Evolutionary conservation across 2,329 filamentous ascomycete species (phyloP).

Genomic region (Ascocoryne sarcoides): DNA sequence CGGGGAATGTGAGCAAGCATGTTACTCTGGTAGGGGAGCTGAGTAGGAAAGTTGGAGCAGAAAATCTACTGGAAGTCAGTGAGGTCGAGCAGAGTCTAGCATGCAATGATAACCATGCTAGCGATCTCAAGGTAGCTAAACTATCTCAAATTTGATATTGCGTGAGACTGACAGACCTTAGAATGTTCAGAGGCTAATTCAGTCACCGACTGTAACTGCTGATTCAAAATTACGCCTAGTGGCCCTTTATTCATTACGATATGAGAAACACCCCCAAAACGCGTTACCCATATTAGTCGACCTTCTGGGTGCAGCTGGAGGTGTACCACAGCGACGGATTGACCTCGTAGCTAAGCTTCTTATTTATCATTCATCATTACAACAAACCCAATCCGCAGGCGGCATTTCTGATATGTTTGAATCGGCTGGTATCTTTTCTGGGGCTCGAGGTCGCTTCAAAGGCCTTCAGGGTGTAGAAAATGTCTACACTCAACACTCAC

Average conservation of each 20-base stretch:
- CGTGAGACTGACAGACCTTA: constrained; percentile 32
- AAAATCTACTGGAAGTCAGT: constrained; percentile 88
- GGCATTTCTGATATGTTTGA: constrained; percentile 91
- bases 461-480: constrained; percentile 97
- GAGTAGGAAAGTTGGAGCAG: constrained; percentile 75
- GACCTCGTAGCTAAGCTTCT: constrained; percentile 76
- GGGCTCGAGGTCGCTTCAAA: constrained; percentile 80
- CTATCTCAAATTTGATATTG: not conserved
- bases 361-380: constrained; percentile 77
- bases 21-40: constrained; percentile 93
- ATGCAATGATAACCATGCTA: constrained; percentile 89
- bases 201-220: constrained; percentile 64
- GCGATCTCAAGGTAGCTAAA: constrained; percentile 72
- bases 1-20: constrained; percentile 96
- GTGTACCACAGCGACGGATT: constrained; percentile 65
- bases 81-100: constrained; percentile 95
- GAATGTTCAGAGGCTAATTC: constrained; percentile 80
- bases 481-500: constrained; percentile 96
- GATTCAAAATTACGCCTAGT: constrained; percentile 85
- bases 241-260: constrained; percentile 89
- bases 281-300: constrained; percentile 79
- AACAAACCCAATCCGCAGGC: constrained; percentile 63
- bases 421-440: constrained; percentile 81
- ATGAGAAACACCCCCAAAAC: constrained; percentile 78
- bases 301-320: constrained; percentile 74